phyloP scores from a whole-genome alignment of 495 filamentous ascomycete genomes.

The Bathelium albidoporum region DNA sequence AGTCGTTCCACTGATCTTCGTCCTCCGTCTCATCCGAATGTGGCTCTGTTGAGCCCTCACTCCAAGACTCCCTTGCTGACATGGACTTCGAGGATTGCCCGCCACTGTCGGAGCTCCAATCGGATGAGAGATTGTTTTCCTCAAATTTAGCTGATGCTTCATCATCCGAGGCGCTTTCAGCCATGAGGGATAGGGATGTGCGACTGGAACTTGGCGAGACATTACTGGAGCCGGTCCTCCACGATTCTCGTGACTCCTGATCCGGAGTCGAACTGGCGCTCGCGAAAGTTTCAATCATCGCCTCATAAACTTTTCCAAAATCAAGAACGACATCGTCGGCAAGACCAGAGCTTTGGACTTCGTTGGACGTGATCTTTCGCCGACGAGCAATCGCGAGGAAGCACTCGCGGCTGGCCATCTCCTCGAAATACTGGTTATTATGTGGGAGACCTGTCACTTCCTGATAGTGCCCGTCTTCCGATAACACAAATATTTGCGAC shows the following conservation, averaged over 20 bases:
- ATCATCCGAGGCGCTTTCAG: not conserved
- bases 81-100: not conserved
- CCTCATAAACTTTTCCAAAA: not conserved
- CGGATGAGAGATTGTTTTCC: not conserved
- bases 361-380: not conserved
- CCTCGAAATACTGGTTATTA: not conserved
- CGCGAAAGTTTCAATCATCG: not conserved
- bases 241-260: not conserved
- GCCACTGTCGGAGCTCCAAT: not conserved
- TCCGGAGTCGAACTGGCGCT: not conserved
- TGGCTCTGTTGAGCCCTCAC: conserved; percentile 4
- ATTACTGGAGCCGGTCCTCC: not conserved
- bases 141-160: not conserved
- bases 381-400: not conserved
- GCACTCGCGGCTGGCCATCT: not conserved
- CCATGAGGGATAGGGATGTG: not conserved
- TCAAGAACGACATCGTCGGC: not conserved
- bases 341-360: not conserved
- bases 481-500: not conserved
- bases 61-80: conserved; percentile 6
- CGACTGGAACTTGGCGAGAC: not conserved
- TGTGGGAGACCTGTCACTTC: not conserved
- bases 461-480: not conserved
- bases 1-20: conserved; percentile 8
- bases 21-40: conserved; percentile 6